Conservation (phyloP, 2,329 filamentous ascomycete genomes). For the Ophiocordyceps sinensis region DNA sequence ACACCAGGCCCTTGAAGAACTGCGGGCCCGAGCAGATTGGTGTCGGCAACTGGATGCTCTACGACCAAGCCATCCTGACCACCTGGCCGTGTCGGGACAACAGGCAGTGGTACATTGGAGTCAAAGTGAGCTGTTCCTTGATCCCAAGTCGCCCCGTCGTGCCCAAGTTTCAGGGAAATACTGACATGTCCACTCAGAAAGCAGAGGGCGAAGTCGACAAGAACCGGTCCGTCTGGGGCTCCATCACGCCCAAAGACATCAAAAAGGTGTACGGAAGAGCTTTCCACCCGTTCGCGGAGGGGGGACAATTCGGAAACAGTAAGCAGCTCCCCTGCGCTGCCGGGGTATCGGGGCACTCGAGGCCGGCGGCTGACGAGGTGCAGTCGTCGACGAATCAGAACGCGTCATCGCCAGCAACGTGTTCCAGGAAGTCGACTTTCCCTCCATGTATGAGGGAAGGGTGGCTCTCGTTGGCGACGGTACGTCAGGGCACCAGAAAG, state of each 20-base stretch:
- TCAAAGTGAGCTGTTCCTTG: slow-evolving; percentile 2
- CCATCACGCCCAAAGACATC: slow-evolving; percentile 4
- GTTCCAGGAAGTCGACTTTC: slow-evolving; percentile 8
- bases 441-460: slow-evolving; percentile 6
- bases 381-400: slow-evolving; percentile 7
- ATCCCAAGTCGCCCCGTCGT: not conserved
- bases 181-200: slow-evolving; percentile 1
- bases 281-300: slow-evolving; percentile 8
- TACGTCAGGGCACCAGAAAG: slow-evolving; percentile 1
- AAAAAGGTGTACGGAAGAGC: slow-evolving; percentile 6
- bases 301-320: slow-evolving; percentile 4
- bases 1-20: slow-evolving; percentile 5
- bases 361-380: not conserved
- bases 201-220: slow-evolving; percentile 3
- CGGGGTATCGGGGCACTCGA: not conserved
- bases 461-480: slow-evolving; percentile 8
- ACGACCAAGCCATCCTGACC: slow-evolving; percentile 7
- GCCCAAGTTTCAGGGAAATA: not conserved
- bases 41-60: slow-evolving; percentile 8
- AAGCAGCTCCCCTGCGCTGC: not conserved
- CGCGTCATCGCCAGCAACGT: slow-evolving; percentile 8
- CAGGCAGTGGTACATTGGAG: slow-evolving; percentile 9
- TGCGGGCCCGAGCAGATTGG: slow-evolving; percentile 4
- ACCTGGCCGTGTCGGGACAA: slow-evolving; percentile 8
- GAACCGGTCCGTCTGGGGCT: slow-evolving; percentile 7